phyloP scores from a whole-genome alignment of 768 basidiomycete species.

The Kwoniella europaea region DNA sequence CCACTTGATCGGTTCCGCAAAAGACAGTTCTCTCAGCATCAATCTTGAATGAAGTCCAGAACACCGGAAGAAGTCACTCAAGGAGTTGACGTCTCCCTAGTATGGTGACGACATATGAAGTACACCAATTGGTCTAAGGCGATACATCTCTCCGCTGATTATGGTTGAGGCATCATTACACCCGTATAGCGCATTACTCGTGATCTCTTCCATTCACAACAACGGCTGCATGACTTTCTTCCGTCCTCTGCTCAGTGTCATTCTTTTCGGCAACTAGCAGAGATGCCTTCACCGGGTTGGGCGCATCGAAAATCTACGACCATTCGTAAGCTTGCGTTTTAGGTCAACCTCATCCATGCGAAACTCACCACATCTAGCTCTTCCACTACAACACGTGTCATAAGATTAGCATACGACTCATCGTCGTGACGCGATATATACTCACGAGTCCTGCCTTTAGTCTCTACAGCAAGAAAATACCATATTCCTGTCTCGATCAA shows the following conservation, averaged over 20 bases:
- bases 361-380: constrained; percentile 36
- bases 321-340: neutral
- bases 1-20: neutral
- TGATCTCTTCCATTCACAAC: neutral
- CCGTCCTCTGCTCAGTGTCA: neutral
- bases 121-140: no score
- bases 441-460: constrained; percentile 56
- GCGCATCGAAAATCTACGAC: constrained; percentile 19
- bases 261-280: constrained; percentile 1
- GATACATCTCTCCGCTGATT: neutral
- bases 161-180: neutral
- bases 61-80: neutral
- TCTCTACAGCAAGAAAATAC: constrained; percentile 57
- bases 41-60: neutral
- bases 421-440: neutral
- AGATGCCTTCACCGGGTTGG: constrained; percentile 18
- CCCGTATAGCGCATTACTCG: neutral
- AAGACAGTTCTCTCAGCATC: neutral
- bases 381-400: constrained; percentile 27
- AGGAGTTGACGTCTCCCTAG: no score
- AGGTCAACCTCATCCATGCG: neutral
- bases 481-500: constrained; percentile 49
- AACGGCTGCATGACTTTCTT: neutral
- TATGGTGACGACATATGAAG: no score
- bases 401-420: neutral